Percentiles rank a stretch among this genome's conserved stretches.
phyloP scores from a whole-genome alignment of 306 rosid genomes.

The Cucurbita ficifolia region DNA sequence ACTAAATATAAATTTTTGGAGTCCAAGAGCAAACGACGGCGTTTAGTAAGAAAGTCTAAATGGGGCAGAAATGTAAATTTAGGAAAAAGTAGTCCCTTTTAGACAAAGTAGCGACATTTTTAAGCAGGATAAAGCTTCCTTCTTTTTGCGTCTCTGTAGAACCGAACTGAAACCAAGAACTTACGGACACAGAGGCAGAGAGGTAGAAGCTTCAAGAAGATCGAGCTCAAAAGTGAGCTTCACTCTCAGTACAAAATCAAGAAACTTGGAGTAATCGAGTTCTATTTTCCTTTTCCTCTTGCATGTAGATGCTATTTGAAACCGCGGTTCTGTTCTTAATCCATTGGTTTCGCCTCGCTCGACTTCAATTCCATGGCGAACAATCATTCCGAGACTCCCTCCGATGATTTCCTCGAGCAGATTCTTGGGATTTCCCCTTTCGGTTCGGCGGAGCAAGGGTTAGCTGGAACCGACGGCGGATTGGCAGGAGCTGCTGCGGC shows the following conservation, averaged over 20 bases:
- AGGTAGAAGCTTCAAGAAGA: background rate
- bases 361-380: slow-evolving; percentile 43
- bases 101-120: slow-evolving; percentile 1
- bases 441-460: slow-evolving; percentile 41
- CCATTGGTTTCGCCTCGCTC: background rate
- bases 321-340: background rate
- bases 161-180: background rate
- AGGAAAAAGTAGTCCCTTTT: background rate
- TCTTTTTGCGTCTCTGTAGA: background rate
- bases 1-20: too few species aligned
- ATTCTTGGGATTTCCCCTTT: slow-evolving; percentile 65
- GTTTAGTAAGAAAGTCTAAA: background rate
- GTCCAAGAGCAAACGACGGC: background rate
- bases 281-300: background rate
- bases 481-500: slow-evolving; percentile 19
- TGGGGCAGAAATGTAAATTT: background rate
- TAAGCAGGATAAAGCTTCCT: slow-evolving; percentile 3
- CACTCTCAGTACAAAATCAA: too few species aligned
- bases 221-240: background rate
- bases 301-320: background rate
- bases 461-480: slow-evolving; percentile 31
- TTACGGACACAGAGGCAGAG: background rate
- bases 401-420: slow-evolving; percentile 88
- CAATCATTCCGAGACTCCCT: slow-evolving; percentile 52
- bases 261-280: background rate